Base-by-base conservation (phyloP, 2,329 filamentous ascomycete species). In the Ophiobolus disseminans region DNA sequence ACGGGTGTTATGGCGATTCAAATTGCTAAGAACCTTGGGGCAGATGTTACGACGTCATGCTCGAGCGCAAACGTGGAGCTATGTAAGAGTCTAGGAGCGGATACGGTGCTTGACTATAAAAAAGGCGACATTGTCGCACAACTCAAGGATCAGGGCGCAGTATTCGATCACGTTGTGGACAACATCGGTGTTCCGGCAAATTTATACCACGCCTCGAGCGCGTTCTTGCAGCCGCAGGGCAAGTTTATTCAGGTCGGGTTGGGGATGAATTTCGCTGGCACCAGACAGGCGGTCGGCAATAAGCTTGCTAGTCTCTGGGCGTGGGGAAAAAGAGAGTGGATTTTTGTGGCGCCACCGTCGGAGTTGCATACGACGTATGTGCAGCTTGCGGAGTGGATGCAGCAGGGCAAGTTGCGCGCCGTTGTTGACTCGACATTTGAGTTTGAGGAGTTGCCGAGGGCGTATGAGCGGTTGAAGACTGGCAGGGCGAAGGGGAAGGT, bases 31-130 rank as follows among this genome's bases (percentile, higher is more conserved):
- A 26, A 16, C 13, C 14, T 20, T n/a, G 16, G 26, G n/a, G n/a
- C 16, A 13, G 14, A 31, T 31, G 38, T 40, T 5, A 40, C 38
- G 14, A 22, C 25, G 14, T 26, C 38, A 10, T 40, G 38, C 11
- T 86, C 83, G 9, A 75, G 72, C 1, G 65, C 64, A 7, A 87
- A 86, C 63, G 73, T 77, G 0, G 75, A 79, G 40, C 65, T 86
- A 3, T 83, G 82, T 62, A 76, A 76, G 42, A 62, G 65, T 1
- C 70, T 87, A 1, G 85, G 85, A 1, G 85, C 85, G n/a, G 82
- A 86, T 58, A 79, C 82, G 46, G 77, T 86, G 17, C 74, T 86
- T 37, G 81, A 86, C 56, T 86, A 87, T 60, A 78, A 76, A 13
- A 67, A 68, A 1, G 62, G 73, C 31, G 68, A 83, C 61, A 68